Conservation (phyloP, 2,329 filamentous ascomycete genomes). For the Aspergillus costaricaensis region DNA sequence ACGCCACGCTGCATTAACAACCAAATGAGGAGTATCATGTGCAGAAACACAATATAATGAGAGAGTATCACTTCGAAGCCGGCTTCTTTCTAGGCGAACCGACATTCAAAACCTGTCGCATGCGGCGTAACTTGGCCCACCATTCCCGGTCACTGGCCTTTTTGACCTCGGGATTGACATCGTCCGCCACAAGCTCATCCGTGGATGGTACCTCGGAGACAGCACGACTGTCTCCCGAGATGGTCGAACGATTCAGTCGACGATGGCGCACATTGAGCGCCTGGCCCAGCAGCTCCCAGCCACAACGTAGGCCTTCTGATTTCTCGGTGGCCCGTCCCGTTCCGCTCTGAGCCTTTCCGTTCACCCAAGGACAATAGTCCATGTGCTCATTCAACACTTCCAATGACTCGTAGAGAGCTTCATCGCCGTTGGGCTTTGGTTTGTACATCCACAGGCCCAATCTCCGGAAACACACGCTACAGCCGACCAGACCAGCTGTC, state of each 20-base stretch:
- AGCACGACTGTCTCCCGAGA: conserved; percentile 31
- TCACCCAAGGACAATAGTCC: conserved; percentile 82
- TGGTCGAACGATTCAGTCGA: conserved; percentile 31
- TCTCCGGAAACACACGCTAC: conserved; percentile 81
- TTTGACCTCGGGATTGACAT: conserved; percentile 45
- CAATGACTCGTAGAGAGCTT: conserved; percentile 52
- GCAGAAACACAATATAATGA: background rate
- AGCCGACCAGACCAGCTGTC: conserved; percentile 67
- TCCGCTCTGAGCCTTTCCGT: conserved; percentile 61
- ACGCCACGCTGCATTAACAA: conserved; percentile 21
- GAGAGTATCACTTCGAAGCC: conserved; percentile 9
- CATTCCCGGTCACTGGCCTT: conserved; percentile 70
- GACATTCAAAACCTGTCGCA: conserved; percentile 70
- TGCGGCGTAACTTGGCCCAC: conserved; percentile 69
- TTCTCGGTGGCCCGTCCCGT: conserved; percentile 34
- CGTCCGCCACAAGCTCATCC: conserved; percentile 31
- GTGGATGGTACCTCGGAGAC: conserved; percentile 27
- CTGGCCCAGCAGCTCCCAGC: conserved; percentile 49
- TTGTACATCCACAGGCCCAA: conserved; percentile 94
- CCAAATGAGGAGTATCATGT: background rate
- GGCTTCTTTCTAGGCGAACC: conserved; percentile 57
- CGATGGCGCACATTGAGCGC: conserved; percentile 45
- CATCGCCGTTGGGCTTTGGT: conserved; percentile 62
- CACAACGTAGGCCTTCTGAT: conserved; percentile 39
- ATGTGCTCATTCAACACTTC: conserved; percentile 73